phyloP scores from a whole-genome alignment of 805 yeast genomes.

The Candida namnaoensis region DNA sequence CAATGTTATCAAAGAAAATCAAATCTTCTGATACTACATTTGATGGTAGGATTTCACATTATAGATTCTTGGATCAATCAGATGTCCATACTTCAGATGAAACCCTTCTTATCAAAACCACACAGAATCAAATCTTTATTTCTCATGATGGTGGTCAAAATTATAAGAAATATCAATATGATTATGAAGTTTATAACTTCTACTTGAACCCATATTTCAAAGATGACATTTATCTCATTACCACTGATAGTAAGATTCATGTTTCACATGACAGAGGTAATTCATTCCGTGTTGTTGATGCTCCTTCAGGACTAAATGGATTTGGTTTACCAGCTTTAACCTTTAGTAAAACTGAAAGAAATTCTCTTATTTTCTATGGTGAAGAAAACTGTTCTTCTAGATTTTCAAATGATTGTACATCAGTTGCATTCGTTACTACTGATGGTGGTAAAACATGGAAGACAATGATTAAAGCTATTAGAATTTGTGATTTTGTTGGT shows the following conservation, averaged over 20 bases:
- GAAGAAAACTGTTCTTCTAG: constrained; percentile 38
- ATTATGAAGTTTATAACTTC: constrained; percentile 36
- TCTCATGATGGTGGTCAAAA: constrained; percentile 43
- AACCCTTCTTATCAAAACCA: constrained; percentile 52
- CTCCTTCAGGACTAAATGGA: constrained; percentile 37
- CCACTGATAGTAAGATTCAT: constrained; percentile 22
- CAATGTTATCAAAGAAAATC: constrained; percentile 15
- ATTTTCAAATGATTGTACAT: constrained; percentile 32
- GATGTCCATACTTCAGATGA: constrained; percentile 37
- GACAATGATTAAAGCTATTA: constrained; percentile 39
- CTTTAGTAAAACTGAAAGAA: constrained; percentile 47
- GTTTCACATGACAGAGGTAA: constrained; percentile 64
- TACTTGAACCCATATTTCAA: constrained; percentile 49
- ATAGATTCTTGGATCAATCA: constrained; percentile 43
- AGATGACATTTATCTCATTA: constrained; percentile 28
- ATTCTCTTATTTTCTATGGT: constrained; percentile 62
- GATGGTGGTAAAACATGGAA: constrained; percentile 61
- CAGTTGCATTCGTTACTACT: constrained; percentile 49
- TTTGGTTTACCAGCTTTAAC: constrained; percentile 38
- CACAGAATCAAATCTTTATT: constrained; percentile 40
- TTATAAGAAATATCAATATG: constrained; percentile 5
- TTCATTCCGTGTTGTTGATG: constrained; percentile 26
- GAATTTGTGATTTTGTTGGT: constrained; percentile 61
- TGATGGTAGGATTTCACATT: constrained; percentile 43
- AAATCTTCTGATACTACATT: constrained; percentile 29